Conservation (phyloP, 2,329 filamentous ascomycete genomes). For the Coniochaeta pulveracea region DNA sequence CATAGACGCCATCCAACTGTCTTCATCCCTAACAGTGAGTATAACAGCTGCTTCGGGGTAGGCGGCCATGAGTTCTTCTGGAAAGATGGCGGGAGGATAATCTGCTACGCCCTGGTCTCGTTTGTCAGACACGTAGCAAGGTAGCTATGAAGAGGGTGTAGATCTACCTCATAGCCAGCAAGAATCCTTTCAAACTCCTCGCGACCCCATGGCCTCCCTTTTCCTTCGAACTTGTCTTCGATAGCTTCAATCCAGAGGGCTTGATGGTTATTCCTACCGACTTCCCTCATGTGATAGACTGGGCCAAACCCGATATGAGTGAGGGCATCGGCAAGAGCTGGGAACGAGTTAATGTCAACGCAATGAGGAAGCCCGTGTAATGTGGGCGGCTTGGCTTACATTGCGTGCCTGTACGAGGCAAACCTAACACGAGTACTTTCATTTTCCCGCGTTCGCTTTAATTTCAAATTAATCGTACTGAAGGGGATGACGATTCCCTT, state of each 20-base stretch:
- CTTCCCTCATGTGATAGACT: conserved; percentile 22
- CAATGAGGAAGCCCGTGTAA: not conserved
- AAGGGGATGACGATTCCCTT: too few relatives aligned
- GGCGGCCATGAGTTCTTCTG: conserved; percentile 46
- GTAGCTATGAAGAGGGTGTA: too few relatives aligned
- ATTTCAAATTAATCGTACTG: too few relatives aligned
- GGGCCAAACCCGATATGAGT: conserved; percentile 16
- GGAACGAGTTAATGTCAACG: not conserved
- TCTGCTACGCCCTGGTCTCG: conserved; percentile 14
- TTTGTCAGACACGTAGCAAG: too few relatives aligned
- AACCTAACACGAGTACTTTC: conserved; percentile 22
- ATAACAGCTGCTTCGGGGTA: conserved; percentile 54
- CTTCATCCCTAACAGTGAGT: conserved; percentile 44
- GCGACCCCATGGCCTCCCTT: conserved; percentile 8
- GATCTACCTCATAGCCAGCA: conserved; percentile 17
- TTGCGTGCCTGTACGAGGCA: conserved; percentile 20
- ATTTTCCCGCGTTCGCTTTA: too few relatives aligned
- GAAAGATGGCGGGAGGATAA: conserved; percentile 26
- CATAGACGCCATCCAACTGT: conserved; percentile 43
- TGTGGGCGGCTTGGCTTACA: conserved; percentile 11
- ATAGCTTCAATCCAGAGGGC: conserved; percentile 22
- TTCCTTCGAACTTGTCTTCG: conserved; percentile 18
- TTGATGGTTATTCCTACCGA: conserved; percentile 19
- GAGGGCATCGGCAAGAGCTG: conserved; percentile 19
- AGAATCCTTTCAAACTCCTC: conserved; percentile 22